A percentile compares a stretch with the other conserved stretches of the same genome.
Conservation (phyloP, 164 flowering plant species). For the Litsea cubeba region DNA sequence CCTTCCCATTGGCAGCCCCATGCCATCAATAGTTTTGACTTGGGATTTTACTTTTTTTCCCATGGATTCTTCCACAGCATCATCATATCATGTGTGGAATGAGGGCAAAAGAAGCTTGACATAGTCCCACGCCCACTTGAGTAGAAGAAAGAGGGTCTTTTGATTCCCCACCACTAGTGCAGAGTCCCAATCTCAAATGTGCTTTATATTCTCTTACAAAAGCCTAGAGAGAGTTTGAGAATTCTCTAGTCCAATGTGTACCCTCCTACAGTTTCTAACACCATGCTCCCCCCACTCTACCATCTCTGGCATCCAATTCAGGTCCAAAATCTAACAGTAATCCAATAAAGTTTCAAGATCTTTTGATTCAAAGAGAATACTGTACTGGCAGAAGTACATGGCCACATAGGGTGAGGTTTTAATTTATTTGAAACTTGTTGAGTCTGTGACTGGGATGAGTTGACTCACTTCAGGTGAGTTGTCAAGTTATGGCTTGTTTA, state of each 20-base stretch:
- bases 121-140: slow-evolving; percentile 16
- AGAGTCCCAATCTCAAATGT: slow-evolving; percentile 3
- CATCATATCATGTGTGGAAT: slow-evolving; percentile 12
- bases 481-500: not conserved
- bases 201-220: not conserved
- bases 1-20: slow-evolving; percentile 9
- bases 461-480: not conserved
- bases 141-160: slow-evolving; percentile 1
- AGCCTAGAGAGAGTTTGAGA: not conserved
- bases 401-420: not conserved
- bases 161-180: slow-evolving; percentile 5
- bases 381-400: not conserved
- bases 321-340: not conserved
- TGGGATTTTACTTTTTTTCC: not conserved
- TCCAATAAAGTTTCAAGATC: not conserved
- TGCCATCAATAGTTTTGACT: slow-evolving; percentile 14
- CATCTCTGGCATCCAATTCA: not conserved
- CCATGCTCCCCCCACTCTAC: too few relatives aligned
- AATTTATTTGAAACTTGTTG: not conserved
- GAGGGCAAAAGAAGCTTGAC: slow-evolving; percentile 7
- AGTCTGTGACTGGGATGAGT: not conserved
- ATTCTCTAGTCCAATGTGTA: too few relatives aligned
- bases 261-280: too few relatives aligned
- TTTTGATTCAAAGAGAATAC: not conserved
- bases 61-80: slow-evolving; percentile 17